Evolutionary conservation across 352 stramenopile genomes (phyloP).

Genomic region (Phytophthora macrochlamydospora): DNA sequence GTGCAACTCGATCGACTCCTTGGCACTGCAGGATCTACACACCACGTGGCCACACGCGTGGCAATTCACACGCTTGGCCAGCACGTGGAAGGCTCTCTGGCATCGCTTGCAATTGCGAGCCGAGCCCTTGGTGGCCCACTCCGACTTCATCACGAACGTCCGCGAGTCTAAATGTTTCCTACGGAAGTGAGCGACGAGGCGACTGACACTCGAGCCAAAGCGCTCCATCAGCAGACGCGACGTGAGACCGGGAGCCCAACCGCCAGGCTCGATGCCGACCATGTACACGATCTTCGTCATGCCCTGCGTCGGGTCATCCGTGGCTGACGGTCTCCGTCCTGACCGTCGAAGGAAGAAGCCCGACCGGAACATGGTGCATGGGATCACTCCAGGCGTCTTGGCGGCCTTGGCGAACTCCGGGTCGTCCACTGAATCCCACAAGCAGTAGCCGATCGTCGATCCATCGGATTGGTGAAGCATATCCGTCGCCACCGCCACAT

Average conservation of each 20-base stretch:
- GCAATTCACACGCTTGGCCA: constrained; percentile 51
- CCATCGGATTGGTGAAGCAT: constrained; percentile 40
- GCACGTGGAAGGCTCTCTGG: constrained; percentile 35
- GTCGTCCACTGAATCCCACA: constrained; percentile 64
- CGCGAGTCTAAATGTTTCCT: constrained; percentile 49
- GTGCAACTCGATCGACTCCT: constrained; percentile 44
- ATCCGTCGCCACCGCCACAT: constrained; percentile 40
- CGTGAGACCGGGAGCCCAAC: constrained; percentile 38
- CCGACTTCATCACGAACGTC: constrained; percentile 49
- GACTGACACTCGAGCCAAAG: constrained; percentile 45
- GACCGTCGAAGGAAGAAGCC: constrained; percentile 52
- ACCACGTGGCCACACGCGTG: constrained; percentile 45
- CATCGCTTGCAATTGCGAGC: constrained; percentile 44
- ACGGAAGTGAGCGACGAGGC: constrained; percentile 54
- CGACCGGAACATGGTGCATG: constrained; percentile 51
- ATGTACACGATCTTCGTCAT: constrained; percentile 71
- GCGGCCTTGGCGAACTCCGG: constrained; percentile 24
- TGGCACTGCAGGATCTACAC: constrained; percentile 38
- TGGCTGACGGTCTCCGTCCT: constrained; percentile 12
- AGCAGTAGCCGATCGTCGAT: constrained; percentile 60
- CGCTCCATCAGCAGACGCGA: constrained; percentile 46
- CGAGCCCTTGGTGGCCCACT: constrained; percentile 43
- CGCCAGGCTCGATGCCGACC: constrained; percentile 45
- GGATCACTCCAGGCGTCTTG: constrained; percentile 23
- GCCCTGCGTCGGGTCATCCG: constrained; percentile 6